phyloP scores from a whole-genome alignment of 768 basidiomycete genomes.

The Termitomyces sp. region DNA sequence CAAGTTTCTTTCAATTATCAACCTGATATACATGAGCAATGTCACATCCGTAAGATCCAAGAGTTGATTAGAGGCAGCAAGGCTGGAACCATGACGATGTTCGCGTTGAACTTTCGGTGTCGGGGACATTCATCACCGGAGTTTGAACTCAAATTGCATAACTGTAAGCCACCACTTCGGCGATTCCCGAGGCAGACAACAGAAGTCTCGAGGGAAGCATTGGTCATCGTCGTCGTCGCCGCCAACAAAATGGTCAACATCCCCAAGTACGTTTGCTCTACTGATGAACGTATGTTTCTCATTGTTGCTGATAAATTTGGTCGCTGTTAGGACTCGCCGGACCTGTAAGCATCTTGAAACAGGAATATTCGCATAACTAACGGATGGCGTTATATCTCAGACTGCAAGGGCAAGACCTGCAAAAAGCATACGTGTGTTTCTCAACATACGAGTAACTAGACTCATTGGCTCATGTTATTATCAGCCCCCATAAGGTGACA shows the following conservation, averaged over 20 bases:
- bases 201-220: constrained; percentile 21
- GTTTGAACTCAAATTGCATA: constrained; percentile 23
- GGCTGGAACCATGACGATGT: no score
- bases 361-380: constrained; percentile 1
- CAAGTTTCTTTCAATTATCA: neutral
- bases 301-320: constrained; percentile 14
- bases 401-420: constrained; percentile 96
- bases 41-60: neutral
- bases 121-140: constrained; percentile 9
- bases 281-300: neutral
- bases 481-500: constrained; percentile 96
- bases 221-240: constrained; percentile 35
- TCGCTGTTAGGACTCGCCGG: constrained; percentile 69
- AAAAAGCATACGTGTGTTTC: constrained; percentile 91
- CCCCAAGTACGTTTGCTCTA: constrained; percentile 67
- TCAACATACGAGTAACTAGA: neutral
- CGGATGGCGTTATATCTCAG: constrained; percentile 28
- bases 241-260: constrained; percentile 85
- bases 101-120: no score
- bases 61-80: no score
- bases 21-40: no score
- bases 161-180: constrained; percentile 31
- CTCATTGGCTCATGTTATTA: constrained; percentile 1
- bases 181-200: constrained; percentile 29
- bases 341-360: constrained; percentile 67